These are phyloP conservation scores for Boletus sp. DNA, from an alignment of 768 basidiomycete species.

Conservation along the genomic window DNA sequence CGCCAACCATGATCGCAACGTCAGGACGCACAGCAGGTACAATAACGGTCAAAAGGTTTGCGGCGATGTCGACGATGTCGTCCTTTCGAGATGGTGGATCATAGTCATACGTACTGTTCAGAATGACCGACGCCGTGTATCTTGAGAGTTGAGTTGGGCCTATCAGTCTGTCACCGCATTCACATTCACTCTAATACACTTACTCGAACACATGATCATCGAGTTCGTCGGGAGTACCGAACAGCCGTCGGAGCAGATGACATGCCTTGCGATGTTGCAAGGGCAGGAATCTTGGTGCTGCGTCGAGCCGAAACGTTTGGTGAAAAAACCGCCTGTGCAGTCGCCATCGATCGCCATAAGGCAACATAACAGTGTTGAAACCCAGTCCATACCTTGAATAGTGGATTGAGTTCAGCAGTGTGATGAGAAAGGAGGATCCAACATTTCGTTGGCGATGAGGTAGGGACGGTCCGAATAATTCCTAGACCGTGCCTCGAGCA, in stretches of 20 bases:
- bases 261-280: conserved; percentile 2
- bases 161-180: background rate
- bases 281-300: background rate
- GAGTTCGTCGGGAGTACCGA: background rate
- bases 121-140: conserved; percentile 1
- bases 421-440: background rate
- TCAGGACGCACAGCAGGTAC: background rate
- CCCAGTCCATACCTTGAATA: conserved; percentile 1
- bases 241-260: background rate
- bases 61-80: background rate
- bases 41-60: background rate
- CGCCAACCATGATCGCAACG: background rate
- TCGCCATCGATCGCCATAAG: conserved; percentile 13
- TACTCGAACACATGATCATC: conserved; percentile 8
- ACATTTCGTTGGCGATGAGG: background rate
- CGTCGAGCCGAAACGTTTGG: conserved; percentile 1
- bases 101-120: conserved; percentile 8
- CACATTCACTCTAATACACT: background rate
- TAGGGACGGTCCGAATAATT: conserved; percentile 11
- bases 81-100: conserved; percentile 2
- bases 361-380: background rate
- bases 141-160: background rate
- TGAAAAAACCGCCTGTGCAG: conserved; percentile 14
- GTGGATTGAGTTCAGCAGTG: background rate
- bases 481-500: conserved; percentile 3